A percentile compares a stretch with the other conserved stretches of the same genome.
phyloP scores from a whole-genome alignment of 768 basidiomycete genomes.

The Leccinum imitatum region DNA sequence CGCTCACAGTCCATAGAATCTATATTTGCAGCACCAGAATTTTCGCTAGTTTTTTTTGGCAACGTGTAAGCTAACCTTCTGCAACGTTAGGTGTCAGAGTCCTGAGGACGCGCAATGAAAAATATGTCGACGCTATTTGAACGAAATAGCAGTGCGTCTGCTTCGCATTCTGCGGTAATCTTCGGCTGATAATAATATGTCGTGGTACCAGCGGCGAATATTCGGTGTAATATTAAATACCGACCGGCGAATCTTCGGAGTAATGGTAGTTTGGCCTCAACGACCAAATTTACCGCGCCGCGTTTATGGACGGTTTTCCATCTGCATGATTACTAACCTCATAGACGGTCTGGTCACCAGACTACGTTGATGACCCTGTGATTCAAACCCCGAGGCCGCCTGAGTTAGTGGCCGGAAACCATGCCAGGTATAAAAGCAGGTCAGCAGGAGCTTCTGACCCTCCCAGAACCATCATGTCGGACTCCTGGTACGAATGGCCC shows the following conservation, averaged over 20 bases:
- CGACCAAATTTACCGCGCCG: too few species aligned
- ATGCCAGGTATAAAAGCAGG: conserved; percentile 15
- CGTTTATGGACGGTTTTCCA: too few species aligned
- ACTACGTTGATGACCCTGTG: not conserved
- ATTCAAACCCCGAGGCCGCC: not conserved
- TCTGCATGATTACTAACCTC: not conserved
- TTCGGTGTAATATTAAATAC: conserved; percentile 4
- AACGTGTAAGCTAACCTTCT: not conserved
- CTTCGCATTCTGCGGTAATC: not conserved
- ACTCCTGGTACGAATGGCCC: conserved; percentile 14
- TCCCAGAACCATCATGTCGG: conserved; percentile 13
- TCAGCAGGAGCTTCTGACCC: not conserved
- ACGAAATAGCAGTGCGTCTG: not conserved
- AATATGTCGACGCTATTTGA: too few species aligned
- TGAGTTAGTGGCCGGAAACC: not conserved
- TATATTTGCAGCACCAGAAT: not conserved
- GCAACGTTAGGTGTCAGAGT: not conserved
- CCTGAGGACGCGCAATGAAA: not conserved
- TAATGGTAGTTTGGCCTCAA: not conserved
- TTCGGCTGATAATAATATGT: not conserved
- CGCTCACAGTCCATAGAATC: not conserved
- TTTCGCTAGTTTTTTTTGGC: not conserved
- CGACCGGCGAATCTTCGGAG: not conserved
- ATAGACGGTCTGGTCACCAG: not conserved
- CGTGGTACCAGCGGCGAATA: conserved; percentile 7